These are phyloP conservation scores for Phoma sp. DNA, from an alignment of 2,329 filamentous ascomycete genomes.

Conservation along the genomic window DNA sequence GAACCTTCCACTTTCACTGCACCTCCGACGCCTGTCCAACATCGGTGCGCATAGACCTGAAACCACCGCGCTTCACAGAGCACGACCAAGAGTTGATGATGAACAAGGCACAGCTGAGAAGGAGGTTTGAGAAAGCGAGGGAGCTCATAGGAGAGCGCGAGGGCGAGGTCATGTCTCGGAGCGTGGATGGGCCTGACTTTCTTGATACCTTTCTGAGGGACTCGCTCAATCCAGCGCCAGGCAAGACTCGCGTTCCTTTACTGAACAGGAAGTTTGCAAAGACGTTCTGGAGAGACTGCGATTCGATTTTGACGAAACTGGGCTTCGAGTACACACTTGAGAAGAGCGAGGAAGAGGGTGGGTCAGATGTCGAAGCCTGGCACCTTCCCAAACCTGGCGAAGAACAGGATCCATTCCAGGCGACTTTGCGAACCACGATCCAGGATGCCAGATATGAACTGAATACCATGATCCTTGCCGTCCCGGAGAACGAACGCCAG, in stretches of 20 bases:
- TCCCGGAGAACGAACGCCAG: constrained; percentile 39
- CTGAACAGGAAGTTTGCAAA: constrained; percentile 70
- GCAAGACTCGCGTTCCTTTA: constrained; percentile 62
- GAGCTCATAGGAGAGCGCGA: constrained; percentile 62
- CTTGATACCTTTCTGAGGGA: constrained; percentile 68
- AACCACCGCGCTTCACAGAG: constrained; percentile 59
- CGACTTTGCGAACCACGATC: constrained; percentile 47
- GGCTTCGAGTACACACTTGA: constrained; percentile 59
- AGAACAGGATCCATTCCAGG: constrained; percentile 28
- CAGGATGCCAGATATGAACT: constrained; percentile 69
- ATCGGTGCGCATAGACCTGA: constrained; percentile 60
- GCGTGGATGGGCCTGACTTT: constrained; percentile 63
- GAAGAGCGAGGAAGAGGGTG: constrained; percentile 43
- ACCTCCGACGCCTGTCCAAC: constrained; percentile 65
- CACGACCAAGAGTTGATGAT: constrained; percentile 61
- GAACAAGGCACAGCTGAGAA: constrained; percentile 59
- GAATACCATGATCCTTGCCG: constrained; percentile 57
- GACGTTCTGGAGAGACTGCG: constrained; percentile 69
- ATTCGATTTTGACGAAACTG: constrained; percentile 63
- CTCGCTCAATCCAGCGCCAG: constrained; percentile 59
- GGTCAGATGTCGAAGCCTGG: constrained; percentile 36
- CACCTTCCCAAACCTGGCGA: constrained; percentile 41
- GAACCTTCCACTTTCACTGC: constrained; percentile 61
- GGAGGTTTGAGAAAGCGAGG: constrained; percentile 62
- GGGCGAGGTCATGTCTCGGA: constrained; percentile 58